Evolutionary conservation across 805 yeast species (phyloP), one percentile per base, ranked within the genome.

Genomic region (Babjeviella inositovora): DNA sequence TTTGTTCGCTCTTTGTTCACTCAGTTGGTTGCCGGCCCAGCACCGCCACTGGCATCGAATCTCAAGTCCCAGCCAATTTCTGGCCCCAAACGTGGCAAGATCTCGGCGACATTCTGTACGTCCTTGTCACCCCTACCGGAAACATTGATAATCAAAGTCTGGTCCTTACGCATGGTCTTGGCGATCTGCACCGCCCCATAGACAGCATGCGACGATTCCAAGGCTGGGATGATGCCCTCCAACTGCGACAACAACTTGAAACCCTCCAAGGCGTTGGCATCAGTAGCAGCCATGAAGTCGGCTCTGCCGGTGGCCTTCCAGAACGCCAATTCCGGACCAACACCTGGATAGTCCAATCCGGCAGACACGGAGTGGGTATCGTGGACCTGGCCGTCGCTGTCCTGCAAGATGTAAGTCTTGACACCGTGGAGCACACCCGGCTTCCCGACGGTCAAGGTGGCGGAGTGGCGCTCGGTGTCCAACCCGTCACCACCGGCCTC

Each of bases 81-180:
- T 23, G 90, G 92, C 20, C 99, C 99, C 27, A 82, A 57, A 32
- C 55, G 66, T 22, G 98, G 98, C 44, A 90, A 62, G 25, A 74
- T 70, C 50, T 90, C 95, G 22, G 98, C 98, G 25, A 90, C 96
- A 47, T 85, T 80, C 53, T 84, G 95, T 18, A 90, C 98, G 49
- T 90, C 98, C 58, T 90, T 90, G 49, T 90, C 98, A 55, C 98
- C 99, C 63, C 99, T 80, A 40, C 99, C 99, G 24, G 95, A 82
- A 27, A 90, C 66, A 47, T 84, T 84, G 43, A 90, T 76, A 30
- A 90, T 74, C 28, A 90, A 57, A 43, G 82, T 70, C 53, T 84
- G 64, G 34, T 77, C 94, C 33, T 71, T 63, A 13, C 63, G 44
- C 75, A 90, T 61, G 10, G 71, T 74, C 57, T 81, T 71, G 15